A percentile compares a stretch with the other conserved stretches of the same genome.
Conservation (phyloP, 805 yeast species). For the Hanseniaspora valbyensis region DNA sequence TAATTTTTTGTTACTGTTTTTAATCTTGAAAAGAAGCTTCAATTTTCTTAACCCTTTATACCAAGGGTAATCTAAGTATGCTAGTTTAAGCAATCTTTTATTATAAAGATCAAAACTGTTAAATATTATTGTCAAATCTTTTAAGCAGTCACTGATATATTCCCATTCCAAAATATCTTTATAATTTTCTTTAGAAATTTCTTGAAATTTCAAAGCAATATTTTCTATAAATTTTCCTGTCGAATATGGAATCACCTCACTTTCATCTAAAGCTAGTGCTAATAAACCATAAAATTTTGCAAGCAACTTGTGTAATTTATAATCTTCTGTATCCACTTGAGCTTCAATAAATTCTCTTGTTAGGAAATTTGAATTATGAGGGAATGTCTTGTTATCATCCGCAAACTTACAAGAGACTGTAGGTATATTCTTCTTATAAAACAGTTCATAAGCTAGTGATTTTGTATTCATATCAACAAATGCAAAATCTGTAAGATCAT, state of each 20-base stretch:
- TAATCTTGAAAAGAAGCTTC: constrained; percentile 45
- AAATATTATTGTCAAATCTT: constrained; percentile 5
- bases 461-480: constrained; percentile 39
- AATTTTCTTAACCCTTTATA: constrained; percentile 51
- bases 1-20: constrained; percentile 42
- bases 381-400: constrained; percentile 24
- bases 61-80: constrained; percentile 68
- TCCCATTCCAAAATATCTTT: neutral
- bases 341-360: constrained; percentile 44
- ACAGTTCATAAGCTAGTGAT: constrained; percentile 49
- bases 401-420: constrained; percentile 41
- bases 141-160: neutral
- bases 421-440: constrained; percentile 58
- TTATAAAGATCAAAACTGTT: constrained; percentile 36
- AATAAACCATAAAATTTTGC: constrained; percentile 52
- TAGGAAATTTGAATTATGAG: constrained; percentile 50
- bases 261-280: constrained; percentile 43
- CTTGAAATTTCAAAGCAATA: neutral
- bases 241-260: constrained; percentile 40
- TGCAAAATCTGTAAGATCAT: constrained; percentile 19
- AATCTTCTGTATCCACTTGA: constrained; percentile 40
- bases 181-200: neutral
- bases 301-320: constrained; percentile 42
- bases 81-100: constrained; percentile 37
- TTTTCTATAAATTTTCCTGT: neutral